A percentile compares a stretch with the other conserved stretches of the same genome.
Evolutionary conservation across 495 filamentous ascomycete species (phyloP).

Genomic region (Lentithecium fluviatile): DNA sequence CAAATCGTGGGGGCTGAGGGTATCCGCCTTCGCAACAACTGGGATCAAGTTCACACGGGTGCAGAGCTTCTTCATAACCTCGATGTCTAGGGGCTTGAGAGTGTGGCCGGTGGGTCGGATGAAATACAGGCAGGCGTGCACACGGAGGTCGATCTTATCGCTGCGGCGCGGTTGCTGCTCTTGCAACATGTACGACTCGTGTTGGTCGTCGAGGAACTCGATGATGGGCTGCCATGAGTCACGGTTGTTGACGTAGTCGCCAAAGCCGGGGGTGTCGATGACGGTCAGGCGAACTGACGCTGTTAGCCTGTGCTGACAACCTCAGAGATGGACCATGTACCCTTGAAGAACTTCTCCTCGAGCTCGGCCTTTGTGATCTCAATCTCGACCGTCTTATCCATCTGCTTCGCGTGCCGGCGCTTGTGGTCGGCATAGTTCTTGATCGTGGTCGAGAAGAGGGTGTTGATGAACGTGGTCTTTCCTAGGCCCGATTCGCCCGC

Average conservation of each 20-base stretch:
- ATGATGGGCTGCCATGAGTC: constrained; percentile 99
- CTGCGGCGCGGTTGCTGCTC: constrained; percentile 96
- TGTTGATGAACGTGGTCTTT: constrained; percentile 99
- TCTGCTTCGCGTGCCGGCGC: constrained; percentile 95
- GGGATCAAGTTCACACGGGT: constrained; percentile 97
- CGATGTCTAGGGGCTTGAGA: constrained; percentile 96
- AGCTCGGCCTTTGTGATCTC: constrained; percentile 99
- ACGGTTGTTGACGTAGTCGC: constrained; percentile 99
- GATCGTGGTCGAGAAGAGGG: constrained; percentile 98
- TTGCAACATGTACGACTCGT: constrained; percentile 99
- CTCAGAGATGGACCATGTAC: constrained; percentile 49
- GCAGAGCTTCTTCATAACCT: constrained; percentile 98
- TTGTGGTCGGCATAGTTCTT: constrained; percentile 99
- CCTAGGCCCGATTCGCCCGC: constrained; percentile 97
- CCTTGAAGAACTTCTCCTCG: constrained; percentile 99
- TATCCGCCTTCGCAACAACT: constrained; percentile 97
- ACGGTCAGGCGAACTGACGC: constrained; percentile 88
- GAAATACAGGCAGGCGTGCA: constrained; percentile 98
- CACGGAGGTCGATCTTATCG: constrained; percentile 98
- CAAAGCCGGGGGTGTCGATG: constrained; percentile 97
- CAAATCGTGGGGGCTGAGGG: constrained; percentile 86
- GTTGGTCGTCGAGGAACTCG: constrained; percentile 99
- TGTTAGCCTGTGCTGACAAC: constrained; percentile 33
- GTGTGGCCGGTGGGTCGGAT: constrained; percentile 98
- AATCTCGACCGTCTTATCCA: constrained; percentile 99